A percentile compares a stretch with the other conserved stretches of the same genome.
These are phyloP conservation scores for Cinnamomum micranthum DNA, from an alignment of 164 flowering plant species.

Conservation along the genomic window DNA sequence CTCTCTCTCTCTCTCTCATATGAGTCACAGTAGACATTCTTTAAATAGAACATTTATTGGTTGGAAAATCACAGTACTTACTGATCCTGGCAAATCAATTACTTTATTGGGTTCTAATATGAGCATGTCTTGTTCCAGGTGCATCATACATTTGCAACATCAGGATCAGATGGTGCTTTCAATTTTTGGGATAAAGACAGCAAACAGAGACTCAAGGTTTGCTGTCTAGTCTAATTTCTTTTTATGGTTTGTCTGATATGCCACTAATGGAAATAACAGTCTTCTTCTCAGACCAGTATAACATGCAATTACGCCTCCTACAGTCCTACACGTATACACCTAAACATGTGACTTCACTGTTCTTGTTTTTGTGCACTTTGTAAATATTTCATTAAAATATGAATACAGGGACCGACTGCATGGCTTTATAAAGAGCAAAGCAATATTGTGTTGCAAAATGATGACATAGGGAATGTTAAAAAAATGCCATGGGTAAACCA, in stretches of 20 bases:
- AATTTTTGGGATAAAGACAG: slow-evolving; percentile 99
- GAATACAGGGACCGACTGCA: no score
- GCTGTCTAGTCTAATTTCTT: neutral
- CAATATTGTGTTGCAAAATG: no score
- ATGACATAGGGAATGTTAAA: no score
- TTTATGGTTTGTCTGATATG: neutral
- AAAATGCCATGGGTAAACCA: no score
- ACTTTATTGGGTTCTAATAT: neutral
- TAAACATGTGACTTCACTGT: neutral
- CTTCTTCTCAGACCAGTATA: neutral
- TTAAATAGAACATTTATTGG: no score
- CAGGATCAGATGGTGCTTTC: slow-evolving; percentile 97
- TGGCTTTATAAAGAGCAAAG: no score
- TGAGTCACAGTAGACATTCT: no score
- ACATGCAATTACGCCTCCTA: neutral
- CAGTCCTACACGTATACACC: neutral
- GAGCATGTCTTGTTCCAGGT: slow-evolving; percentile 39
- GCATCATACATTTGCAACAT: slow-evolving; percentile 94
- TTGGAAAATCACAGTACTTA: no score
- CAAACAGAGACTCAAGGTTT: slow-evolving; percentile 94
- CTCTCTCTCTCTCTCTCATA: no score
- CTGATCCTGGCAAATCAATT: neutral
- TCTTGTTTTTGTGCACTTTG: neutral
- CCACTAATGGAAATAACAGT: neutral
- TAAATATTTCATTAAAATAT: no score